phyloP scores from a whole-genome alignment of 768 basidiomycete genomes.

The Tylopilus cervinicoccineus region DNA sequence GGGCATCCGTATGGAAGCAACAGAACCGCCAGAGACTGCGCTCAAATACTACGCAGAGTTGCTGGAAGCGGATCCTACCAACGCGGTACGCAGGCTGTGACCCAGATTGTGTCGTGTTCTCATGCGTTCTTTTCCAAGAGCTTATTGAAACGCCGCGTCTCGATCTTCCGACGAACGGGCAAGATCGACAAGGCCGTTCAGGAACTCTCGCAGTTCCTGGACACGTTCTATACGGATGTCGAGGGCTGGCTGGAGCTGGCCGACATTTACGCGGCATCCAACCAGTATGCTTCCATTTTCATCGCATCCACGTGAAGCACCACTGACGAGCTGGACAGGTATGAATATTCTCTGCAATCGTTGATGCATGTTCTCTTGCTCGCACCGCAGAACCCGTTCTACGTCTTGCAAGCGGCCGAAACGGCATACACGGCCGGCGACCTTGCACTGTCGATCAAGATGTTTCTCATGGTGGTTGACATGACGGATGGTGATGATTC shows the following conservation, averaged over 20 bases:
- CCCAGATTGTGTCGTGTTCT: background rate
- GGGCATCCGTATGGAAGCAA: constrained; percentile 76
- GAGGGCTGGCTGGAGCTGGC: constrained; percentile 89
- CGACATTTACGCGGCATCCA: constrained; percentile 69
- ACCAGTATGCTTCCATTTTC: constrained; percentile 51
- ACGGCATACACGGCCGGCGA: constrained; percentile 81
- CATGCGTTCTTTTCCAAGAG: constrained; percentile 33
- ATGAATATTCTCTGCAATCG: constrained; percentile 66
- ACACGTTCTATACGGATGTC: constrained; percentile 84
- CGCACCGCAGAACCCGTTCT: constrained; percentile 82
- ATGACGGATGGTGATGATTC: constrained; percentile 64
- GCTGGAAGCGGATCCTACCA: constrained; percentile 61
- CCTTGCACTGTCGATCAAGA: constrained; percentile 70
- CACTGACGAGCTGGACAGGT: constrained; percentile 41
- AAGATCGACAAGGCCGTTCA: constrained; percentile 63
- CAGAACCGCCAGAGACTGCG: constrained; percentile 51
- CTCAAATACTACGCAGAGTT: constrained; percentile 60
- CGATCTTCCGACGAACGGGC: constrained; percentile 61
- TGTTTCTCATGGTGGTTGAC: constrained; percentile 74
- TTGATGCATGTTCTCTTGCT: constrained; percentile 80
- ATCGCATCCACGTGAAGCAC: background rate
- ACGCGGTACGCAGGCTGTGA: constrained; percentile 51
- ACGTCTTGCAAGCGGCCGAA: constrained; percentile 81
- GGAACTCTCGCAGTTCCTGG: constrained; percentile 69
- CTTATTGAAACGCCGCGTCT: constrained; percentile 78